phyloP scores from a whole-genome alignment of 2,329 filamentous ascomycete species.

The Ophiosphaerella narmari region DNA sequence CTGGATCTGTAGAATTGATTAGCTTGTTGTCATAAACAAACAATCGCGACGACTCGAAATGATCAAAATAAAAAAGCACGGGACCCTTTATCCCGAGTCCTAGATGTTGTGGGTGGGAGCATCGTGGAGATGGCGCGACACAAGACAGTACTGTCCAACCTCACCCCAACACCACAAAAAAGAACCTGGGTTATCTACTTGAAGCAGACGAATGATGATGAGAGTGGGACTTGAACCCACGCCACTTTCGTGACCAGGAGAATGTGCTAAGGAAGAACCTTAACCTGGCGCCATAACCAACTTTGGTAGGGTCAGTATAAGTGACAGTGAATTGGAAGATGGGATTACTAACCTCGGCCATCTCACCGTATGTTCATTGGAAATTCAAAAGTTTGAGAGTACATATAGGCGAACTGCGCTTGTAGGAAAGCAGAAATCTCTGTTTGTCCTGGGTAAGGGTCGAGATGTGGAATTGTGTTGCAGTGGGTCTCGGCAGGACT shows the following conservation, averaged over 20 bases:
- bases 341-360: slow-evolving; percentile 4
- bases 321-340: background rate
- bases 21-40: slow-evolving; percentile 1
- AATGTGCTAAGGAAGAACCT: slow-evolving; percentile 26
- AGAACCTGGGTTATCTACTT: slow-evolving; percentile 27
- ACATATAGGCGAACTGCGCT: slow-evolving; percentile 1
- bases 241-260: slow-evolving; percentile 48
- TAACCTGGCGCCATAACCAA: slow-evolving; percentile 43
- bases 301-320: slow-evolving; percentile 10
- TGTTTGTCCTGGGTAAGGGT: background rate
- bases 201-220: slow-evolving; percentile 42
- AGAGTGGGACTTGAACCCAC: slow-evolving; percentile 48
- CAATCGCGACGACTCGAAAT: background rate
- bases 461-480: slow-evolving; percentile 4
- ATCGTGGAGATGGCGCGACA: no score
- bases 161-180: slow-evolving; percentile 18
- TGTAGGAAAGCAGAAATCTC: background rate
- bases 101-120: no score
- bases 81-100: no score
- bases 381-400: background rate
- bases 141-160: background rate
- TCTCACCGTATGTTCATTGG: slow-evolving; percentile 5
- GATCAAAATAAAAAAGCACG: background rate
- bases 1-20: slow-evolving; percentile 62
- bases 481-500: slow-evolving; percentile 3